A percentile compares a stretch with the other conserved stretches of the same genome.
Conservation (phyloP, 2,329 filamentous ascomycete genomes). For the Keithomyces neogunnii region DNA sequence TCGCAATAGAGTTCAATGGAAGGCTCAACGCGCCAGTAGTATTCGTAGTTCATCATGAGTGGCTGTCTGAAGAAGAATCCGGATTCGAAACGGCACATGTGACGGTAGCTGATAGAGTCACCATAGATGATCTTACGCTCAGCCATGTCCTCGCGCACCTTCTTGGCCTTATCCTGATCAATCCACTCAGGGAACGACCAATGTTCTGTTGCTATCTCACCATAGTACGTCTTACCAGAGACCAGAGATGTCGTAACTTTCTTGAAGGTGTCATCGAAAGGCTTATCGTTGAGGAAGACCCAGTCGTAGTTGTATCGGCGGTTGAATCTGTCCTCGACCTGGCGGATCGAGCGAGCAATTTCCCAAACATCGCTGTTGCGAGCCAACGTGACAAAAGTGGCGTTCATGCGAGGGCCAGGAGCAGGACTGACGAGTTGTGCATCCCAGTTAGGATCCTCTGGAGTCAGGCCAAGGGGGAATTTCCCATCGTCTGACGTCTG, state of each 20-base stretch:
- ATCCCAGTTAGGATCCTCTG: constrained; percentile 44
- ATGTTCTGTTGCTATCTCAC: constrained; percentile 80
- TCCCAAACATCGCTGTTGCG: constrained; percentile 95
- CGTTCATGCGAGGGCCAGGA: constrained; percentile 76
- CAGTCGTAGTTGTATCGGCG: constrained; percentile 95
- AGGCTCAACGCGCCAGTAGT: constrained; percentile 99
- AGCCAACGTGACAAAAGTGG: constrained; percentile 92
- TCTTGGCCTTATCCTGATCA: constrained; percentile 84
- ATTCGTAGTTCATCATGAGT: constrained; percentile 93
- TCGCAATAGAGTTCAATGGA: constrained; percentile 96
- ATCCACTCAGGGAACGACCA: constrained; percentile 98
- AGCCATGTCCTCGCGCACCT: constrained; percentile 89
- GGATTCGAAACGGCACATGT: constrained; percentile 99
- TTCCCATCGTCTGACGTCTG: constrained; percentile 17
- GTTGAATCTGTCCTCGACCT: constrained; percentile 98
- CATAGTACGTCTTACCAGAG: constrained; percentile 90
- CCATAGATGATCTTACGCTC: constrained; percentile 96
- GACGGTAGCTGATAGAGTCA: constrained; percentile 91
- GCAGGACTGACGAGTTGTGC: constrained; percentile 42
- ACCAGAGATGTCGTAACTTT: constrained; percentile 81
- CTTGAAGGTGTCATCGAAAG: constrained; percentile 89
- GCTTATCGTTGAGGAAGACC: constrained; percentile 97
- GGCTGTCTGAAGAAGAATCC: constrained; percentile 98
- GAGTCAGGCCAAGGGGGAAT: constrained; percentile 42
- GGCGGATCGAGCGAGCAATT: constrained; percentile 88